Conservation (phyloP, 257 asterid genomes). For the Capsicum rhomboideum region DNA sequence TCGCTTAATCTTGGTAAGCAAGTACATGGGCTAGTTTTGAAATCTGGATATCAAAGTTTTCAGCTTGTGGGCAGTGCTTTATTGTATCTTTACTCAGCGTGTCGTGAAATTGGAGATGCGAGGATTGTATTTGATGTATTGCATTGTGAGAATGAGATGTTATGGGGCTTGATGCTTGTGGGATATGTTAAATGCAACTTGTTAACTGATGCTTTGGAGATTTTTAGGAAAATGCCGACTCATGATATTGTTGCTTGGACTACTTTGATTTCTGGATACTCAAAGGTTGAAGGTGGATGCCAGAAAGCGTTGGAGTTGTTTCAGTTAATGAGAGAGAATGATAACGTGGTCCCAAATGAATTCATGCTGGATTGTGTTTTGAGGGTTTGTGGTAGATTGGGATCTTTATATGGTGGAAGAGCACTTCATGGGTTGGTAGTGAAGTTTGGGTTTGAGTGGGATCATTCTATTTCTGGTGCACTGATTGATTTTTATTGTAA, state of each 20-base stretch:
- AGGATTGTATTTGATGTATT: slow-evolving; percentile 48
- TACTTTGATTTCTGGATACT: slow-evolving; percentile 62
- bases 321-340: slow-evolving; percentile 36
- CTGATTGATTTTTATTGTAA: slow-evolving; percentile 44
- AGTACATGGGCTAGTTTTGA: slow-evolving; percentile 55
- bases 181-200: slow-evolving; percentile 54
- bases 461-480: slow-evolving; percentile 39
- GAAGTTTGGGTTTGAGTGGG: slow-evolving; percentile 50
- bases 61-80: slow-evolving; percentile 58
- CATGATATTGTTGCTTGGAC: slow-evolving; percentile 81
- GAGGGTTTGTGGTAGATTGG: slow-evolving; percentile 55
- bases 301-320: slow-evolving; percentile 55
- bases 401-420: slow-evolving; percentile 35
- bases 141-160: slow-evolving; percentile 33
- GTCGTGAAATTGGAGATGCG: slow-evolving; percentile 35
- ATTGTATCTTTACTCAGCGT: slow-evolving; percentile 39
- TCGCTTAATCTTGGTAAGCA: slow-evolving; percentile 35
- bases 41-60: slow-evolving; percentile 38
- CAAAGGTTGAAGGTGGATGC: slow-evolving; percentile 43
- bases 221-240: slow-evolving; percentile 50
- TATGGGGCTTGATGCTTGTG: slow-evolving; percentile 72
- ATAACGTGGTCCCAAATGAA: slow-evolving; percentile 62
- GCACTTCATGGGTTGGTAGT: slow-evolving; percentile 49
- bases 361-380: slow-evolving; percentile 59
- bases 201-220: slow-evolving; percentile 39